Percentiles rank a stretch among this genome's conserved stretches.
phyloP scores from a whole-genome alignment of 345 rosid genomes.

The Eucalyptus marginata region DNA sequence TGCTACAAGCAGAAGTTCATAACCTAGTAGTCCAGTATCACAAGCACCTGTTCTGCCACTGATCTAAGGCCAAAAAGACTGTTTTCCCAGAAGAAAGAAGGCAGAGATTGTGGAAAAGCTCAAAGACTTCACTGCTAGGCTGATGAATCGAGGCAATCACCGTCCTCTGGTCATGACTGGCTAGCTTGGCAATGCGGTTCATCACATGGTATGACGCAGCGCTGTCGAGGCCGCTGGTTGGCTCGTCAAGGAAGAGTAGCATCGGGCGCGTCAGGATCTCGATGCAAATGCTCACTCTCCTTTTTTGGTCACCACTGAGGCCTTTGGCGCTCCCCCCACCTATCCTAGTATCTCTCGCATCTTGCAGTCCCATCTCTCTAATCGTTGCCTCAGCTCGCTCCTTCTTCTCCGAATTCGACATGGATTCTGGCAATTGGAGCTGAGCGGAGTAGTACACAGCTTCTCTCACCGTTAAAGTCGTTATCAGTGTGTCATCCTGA shows the following conservation, averaged over 20 bases:
- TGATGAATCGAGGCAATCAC: slow-evolving; percentile 44
- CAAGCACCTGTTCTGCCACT: slow-evolving; percentile 12
- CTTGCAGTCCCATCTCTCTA: slow-evolving; percentile 40
- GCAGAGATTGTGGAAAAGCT: slow-evolving; percentile 26
- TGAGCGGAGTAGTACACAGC: slow-evolving; percentile 41
- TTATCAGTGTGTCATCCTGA: neutral
- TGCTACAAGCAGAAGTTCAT: neutral
- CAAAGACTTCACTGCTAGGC: slow-evolving; percentile 35
- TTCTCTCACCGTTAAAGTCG: slow-evolving; percentile 3
- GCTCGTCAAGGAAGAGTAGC: slow-evolving; percentile 42
- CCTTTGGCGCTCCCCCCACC: slow-evolving; percentile 40
- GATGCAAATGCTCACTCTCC: slow-evolving; percentile 47
- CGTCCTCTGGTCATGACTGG: slow-evolving; percentile 11
- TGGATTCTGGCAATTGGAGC: slow-evolving; percentile 36
- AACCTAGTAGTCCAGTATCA: neutral
- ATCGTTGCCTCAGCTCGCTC: slow-evolving; percentile 36
- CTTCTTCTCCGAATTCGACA: slow-evolving; percentile 23
- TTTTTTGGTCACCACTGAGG: slow-evolving; percentile 43
- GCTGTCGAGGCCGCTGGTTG: slow-evolving; percentile 42
- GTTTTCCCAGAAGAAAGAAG: slow-evolving; percentile 34
- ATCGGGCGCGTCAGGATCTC: slow-evolving; percentile 36
- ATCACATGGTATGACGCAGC: slow-evolving; percentile 43
- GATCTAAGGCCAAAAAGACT: slow-evolving; percentile 33
- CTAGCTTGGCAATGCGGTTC: slow-evolving; percentile 23
- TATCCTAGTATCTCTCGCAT: slow-evolving; percentile 25